Percentiles rank a stretch among this genome's conserved stretches.
phyloP scores from a whole-genome alignment of 805 yeast genomes.

The Ogataea zsoltii region DNA sequence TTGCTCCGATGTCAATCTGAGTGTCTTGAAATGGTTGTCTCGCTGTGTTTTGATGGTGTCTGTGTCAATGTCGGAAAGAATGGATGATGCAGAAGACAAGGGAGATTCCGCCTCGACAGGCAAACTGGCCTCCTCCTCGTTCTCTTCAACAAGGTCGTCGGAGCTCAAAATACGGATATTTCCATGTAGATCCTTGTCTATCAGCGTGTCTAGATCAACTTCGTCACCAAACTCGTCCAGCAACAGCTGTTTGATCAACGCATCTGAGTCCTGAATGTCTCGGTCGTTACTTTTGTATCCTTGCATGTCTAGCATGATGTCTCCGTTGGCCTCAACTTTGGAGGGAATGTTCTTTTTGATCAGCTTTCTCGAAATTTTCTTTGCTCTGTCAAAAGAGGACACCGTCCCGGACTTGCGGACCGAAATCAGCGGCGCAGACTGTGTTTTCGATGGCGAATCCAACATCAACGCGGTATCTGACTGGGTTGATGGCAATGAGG shows the following conservation, averaged over 20 bases:
- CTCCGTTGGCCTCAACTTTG: conserved; percentile 85
- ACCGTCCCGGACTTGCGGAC: conserved; percentile 14
- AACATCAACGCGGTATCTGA: conserved; percentile 14
- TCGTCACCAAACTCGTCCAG: conserved; percentile 71
- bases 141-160: conserved; percentile 25
- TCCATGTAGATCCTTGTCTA: conserved; percentile 65
- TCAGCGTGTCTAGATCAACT: conserved; percentile 44
- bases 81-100: conserved; percentile 23
- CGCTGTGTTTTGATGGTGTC: conserved; percentile 24
- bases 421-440: conserved; percentile 34
- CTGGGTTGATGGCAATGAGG: conserved; percentile 11
- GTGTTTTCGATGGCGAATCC: conserved; percentile 32
- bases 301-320: conserved; percentile 86
- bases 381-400: conserved; percentile 51
- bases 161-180: conserved; percentile 53
- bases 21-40: conserved; percentile 69
- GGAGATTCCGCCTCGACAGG: conserved; percentile 19
- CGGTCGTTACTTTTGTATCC: conserved; percentile 90
- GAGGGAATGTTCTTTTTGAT: conserved; percentile 81
- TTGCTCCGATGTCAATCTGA: conserved; percentile 90
- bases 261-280: conserved; percentile 75
- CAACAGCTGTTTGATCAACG: conserved; percentile 67
- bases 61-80: conserved; percentile 28
- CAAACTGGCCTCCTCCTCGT: conserved; percentile 7
- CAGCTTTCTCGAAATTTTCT: conserved; percentile 62